phyloP scores from a whole-genome alignment of 2,329 filamentous ascomycete species.

The Microdochium paspali region DNA sequence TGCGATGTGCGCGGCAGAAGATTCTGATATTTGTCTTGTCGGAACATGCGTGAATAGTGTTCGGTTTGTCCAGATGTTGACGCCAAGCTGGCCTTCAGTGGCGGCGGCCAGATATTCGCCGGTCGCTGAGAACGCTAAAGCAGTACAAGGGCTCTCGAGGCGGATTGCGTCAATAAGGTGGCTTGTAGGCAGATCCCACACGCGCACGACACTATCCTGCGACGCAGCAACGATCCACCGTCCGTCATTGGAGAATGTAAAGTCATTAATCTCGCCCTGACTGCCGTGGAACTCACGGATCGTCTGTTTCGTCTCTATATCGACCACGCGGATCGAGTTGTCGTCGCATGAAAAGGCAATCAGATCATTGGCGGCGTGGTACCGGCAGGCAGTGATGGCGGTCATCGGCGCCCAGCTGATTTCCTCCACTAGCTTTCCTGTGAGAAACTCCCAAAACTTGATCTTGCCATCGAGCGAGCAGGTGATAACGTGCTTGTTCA shows the following conservation, averaged over 20 bases:
- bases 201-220: slow-evolving; percentile 67
- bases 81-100: slow-evolving; percentile 70
- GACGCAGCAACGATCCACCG: slow-evolving; percentile 88
- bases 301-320: slow-evolving; percentile 80
- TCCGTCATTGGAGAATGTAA: slow-evolving; percentile 85
- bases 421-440: slow-evolving; percentile 68
- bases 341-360: slow-evolving; percentile 87
- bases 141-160: slow-evolving; percentile 68
- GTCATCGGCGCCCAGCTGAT: slow-evolving; percentile 77
- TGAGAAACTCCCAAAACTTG: slow-evolving; percentile 96
- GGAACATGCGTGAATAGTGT: slow-evolving; percentile 83
- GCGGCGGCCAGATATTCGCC: slow-evolving; percentile 93
- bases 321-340: slow-evolving; percentile 76
- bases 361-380: slow-evolving; percentile 75
- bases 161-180: slow-evolving; percentile 91
- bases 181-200: slow-evolving; percentile 94
- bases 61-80: slow-evolving; percentile 95
- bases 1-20: slow-evolving; percentile 55
- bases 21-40: slow-evolving; percentile 74
- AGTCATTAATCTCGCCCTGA: slow-evolving; percentile 63
- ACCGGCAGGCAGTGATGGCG: slow-evolving; percentile 65
- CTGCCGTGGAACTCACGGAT: slow-evolving; percentile 91
- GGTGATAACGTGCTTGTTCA: slow-evolving; percentile 79
- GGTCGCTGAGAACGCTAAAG: slow-evolving; percentile 78
- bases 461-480: slow-evolving; percentile 85